These are phyloP conservation scores for Serendipita indica DNA, from an alignment of 768 basidiomycete species.

Conservation along the genomic window DNA sequence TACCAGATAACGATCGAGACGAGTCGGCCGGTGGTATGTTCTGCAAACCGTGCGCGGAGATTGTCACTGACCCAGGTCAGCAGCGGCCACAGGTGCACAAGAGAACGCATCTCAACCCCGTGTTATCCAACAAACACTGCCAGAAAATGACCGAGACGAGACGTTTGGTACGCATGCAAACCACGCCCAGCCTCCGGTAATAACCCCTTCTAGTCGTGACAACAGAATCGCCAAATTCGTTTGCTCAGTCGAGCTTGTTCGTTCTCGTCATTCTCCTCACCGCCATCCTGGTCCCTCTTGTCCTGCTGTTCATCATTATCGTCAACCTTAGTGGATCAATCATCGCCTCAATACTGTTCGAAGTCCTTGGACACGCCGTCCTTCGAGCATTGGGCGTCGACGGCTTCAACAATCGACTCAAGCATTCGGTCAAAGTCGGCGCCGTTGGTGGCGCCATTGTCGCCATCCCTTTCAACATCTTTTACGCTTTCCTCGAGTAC, in stretches of 20 bases:
- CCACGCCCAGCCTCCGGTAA: no score
- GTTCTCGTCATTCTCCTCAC: neutral
- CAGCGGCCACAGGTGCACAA: no score
- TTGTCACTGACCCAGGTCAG: no score
- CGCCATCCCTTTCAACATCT: conserved; percentile 1
- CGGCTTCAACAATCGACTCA: neutral
- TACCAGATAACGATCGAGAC: neutral
- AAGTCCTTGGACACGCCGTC: conserved; percentile 1
- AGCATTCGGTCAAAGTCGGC: neutral
- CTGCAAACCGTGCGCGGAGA: neutral
- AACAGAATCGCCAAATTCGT: neutral
- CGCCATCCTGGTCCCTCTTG: neutral
- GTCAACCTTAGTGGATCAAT: neutral
- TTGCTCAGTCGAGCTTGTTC: neutral
- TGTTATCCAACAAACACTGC: no score
- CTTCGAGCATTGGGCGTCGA: neutral
- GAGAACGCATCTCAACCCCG: no score
- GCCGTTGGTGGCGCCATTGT: conserved; percentile 3
- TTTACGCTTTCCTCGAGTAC: neutral
- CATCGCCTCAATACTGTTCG: neutral
- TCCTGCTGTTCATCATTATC: conserved; percentile 3
- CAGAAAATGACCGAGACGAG: no score
- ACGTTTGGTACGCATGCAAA: no score
- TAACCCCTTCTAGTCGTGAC: neutral
- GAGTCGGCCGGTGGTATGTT: neutral